Evolutionary conservation across 2,329 filamentous ascomycete genomes (phyloP).

Genomic region (Xylaria sp.): DNA sequence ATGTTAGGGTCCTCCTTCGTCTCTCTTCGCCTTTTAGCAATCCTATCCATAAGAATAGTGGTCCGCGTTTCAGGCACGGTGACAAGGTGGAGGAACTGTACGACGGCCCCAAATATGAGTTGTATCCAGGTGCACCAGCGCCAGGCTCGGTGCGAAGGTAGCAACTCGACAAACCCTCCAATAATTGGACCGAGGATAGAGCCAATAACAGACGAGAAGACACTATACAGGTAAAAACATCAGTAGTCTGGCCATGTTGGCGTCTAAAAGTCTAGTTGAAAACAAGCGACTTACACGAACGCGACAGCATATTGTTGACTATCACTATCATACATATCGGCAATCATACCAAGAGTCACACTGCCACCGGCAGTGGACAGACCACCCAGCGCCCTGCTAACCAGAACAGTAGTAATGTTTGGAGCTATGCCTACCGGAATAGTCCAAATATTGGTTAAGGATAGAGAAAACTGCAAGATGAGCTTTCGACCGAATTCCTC

Average conservation of each 20-base stretch:
- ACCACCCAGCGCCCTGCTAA: conserved; percentile 75
- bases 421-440: conserved; percentile 76
- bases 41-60: conserved; percentile 80
- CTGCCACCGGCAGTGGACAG: conserved; percentile 77
- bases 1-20: conserved; percentile 68
- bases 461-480: conserved; percentile 76
- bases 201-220: conserved; percentile 82
- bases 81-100: conserved; percentile 74
- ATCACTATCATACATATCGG: conserved; percentile 77
- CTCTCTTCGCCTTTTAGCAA: conserved; percentile 78
- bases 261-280: no score
- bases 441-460: conserved; percentile 82
- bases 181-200: conserved; percentile 80
- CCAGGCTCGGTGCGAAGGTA: conserved; percentile 65
- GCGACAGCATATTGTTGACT: conserved; percentile 79
- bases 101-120: conserved; percentile 77
- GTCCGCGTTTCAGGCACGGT: conserved; percentile 81
- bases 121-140: conserved; percentile 82
- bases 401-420: conserved; percentile 76
- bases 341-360: conserved; percentile 79
- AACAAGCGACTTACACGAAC: conserved; percentile 59
- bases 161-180: conserved; percentile 78
- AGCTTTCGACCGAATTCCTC: conserved; percentile 84
- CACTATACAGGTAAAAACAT: conserved; percentile 46
- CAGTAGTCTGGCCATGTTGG: neutral